Evolutionary conservation across 2,329 filamentous ascomycete genomes (phyloP).

Genomic region (Pseudogymnoascus sp.): DNA sequence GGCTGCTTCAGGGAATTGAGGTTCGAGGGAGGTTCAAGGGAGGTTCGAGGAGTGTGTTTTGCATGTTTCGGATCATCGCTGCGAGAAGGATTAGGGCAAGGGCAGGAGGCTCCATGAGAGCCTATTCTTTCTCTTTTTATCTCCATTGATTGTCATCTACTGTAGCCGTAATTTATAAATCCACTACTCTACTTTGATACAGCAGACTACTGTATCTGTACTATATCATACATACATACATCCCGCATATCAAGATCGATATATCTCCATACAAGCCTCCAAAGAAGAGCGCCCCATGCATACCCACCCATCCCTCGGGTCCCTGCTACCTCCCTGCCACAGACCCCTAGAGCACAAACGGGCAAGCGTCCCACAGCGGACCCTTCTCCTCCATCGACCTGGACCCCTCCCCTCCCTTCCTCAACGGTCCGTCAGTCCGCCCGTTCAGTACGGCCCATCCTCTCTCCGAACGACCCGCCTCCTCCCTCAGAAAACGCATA

Average conservation of each 20-base stretch:
- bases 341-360: too few species aligned
- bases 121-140: too few species aligned
- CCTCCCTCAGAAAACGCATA: neutral
- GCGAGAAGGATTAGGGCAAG: neutral
- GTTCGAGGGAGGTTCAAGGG: neutral
- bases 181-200: neutral
- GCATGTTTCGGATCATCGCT: neutral
- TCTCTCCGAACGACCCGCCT: neutral
- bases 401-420: neutral
- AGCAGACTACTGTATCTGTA: neutral
- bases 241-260: constrained; percentile 1
- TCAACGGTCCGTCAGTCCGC: neutral
- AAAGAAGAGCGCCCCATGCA: neutral
- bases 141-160: neutral
- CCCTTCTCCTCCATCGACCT: neutral
- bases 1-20: neutral
- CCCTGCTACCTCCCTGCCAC: neutral
- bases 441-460: neutral
- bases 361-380: neutral
- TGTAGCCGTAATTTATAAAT: neutral
- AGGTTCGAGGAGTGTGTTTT: neutral
- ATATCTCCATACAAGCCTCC: neutral
- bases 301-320: neutral
- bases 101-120: too few species aligned
- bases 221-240: neutral